Evolutionary conservation across 495 filamentous ascomycete species (phyloP).

Genomic region (Amphirosellinia nigrospora): DNA sequence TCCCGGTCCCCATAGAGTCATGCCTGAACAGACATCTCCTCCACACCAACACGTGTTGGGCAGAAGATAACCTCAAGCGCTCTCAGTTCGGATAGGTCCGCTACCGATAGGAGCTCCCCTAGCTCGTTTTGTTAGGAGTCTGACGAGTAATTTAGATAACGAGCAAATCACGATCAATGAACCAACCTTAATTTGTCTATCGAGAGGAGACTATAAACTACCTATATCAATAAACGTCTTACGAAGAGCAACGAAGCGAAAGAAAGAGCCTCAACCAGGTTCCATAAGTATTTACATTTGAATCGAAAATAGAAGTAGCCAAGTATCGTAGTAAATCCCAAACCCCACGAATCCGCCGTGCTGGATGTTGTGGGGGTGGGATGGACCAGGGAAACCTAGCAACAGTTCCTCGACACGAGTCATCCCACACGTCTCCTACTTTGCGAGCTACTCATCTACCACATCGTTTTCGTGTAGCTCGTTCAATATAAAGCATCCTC

Average conservation of each 20-base stretch:
- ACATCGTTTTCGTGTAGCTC: neutral
- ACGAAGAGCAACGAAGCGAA: neutral
- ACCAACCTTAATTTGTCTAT: too few relatives aligned
- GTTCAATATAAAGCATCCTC: neutral
- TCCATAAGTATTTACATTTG: too few relatives aligned
- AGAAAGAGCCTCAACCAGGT: neutral
- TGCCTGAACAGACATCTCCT: neutral
- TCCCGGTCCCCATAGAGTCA: neutral
- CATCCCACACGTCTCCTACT: slow-evolving; percentile 5
- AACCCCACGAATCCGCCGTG: slow-evolving; percentile 19
- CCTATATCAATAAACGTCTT: neutral
- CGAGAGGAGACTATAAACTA: neutral
- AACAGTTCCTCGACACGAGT: neutral
- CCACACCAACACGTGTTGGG: neutral
- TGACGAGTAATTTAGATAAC: neutral
- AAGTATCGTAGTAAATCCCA: neutral
- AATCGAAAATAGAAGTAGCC: neutral
- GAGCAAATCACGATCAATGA: neutral
- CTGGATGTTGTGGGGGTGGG: slow-evolving; percentile 20
- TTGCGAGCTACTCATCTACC: slow-evolving; percentile 11
- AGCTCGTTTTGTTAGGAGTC: neutral
- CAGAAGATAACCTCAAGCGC: neutral
- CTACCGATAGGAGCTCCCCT: neutral
- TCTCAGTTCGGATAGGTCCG: neutral
- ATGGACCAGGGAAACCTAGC: slow-evolving; percentile 10